Evolutionary conservation across 805 yeast genomes (phyloP), one percentile per base, ranked within the genome.

Genomic region (Candida xiaguanensis): DNA sequence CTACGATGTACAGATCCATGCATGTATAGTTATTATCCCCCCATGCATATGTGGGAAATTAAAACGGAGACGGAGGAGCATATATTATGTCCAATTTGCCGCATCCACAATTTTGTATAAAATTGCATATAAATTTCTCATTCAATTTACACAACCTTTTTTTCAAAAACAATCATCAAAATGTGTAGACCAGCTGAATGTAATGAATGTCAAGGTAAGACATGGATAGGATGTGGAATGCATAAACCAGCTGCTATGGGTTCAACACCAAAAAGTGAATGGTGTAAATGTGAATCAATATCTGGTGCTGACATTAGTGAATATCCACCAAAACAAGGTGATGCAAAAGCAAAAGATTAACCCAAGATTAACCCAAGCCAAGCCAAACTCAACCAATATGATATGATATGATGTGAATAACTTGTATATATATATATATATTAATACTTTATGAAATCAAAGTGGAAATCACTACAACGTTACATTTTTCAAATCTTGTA

Each of bases 161-260:
- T 7, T 20, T 20, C 23, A 20, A 20, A 20, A 20, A 6, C 23
- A 5, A 13, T 13, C 4, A 4, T 23, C 4, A 33, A 16, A 2
- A 45, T 67, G 72, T 67, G 72, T 47, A 60, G 57, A 49, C 56
- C 67, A 34, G 48, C 61, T 18, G 34, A 36, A 18, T 67, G 72
- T 46, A 41, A 61, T 5, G 41, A 39, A 18, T 67, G 72, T 44
- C 52, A 46, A 7, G 49, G 52, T 12, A 39, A 51, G 2, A 44
- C 74, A 14, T 72, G 75, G 75, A 49, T 49, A 20, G 77, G 77
- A 12, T 72, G 77, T 53, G 77, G 76, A 2, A 34, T 49, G 25
- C 77, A 72, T 44, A 57, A 70, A 28, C 64, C 73, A 8, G 16
- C 46, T 1, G 73, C 72, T 9, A 67, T 72, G 74, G 42, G 48